Evolutionary conservation across 257 asterid species (phyloP), one percentile per base, ranked within the genome.

Genomic region (Echites panduratus): DNA sequence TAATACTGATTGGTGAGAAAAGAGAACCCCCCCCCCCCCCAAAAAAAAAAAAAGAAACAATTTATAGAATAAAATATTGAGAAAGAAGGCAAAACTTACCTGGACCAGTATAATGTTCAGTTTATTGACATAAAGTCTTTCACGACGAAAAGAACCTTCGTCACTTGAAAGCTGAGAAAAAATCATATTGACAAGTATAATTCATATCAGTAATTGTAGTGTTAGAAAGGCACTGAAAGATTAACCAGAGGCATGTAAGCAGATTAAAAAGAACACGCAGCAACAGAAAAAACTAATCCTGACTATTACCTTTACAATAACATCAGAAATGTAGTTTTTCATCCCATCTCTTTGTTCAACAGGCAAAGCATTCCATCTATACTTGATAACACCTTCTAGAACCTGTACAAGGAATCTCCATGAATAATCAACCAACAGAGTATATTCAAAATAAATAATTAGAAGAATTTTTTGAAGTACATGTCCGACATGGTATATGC

Each of bases 291-390:
- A 22, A 24, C 22, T 17, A 53, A 17, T 29, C 56, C 7, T 50
- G 50, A 68, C 40, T 52, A 49, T 71, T 84, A 95, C 99, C 96
- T 90, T 92, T 19, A 95, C 99, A 71, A 95, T 95, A 73, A 95
- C 97, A 59, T 95, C 98, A 83, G 99, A 95, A 70, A 95, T 95
- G 85, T 92, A 95, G 77, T 95, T 95, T 73, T 95, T 95, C 99
- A 95, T 92, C 83, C 99, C 99, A 85, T 90, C 98, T 72, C 99
- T 85, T 82, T 95, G 98, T 77, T 90, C 98, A 68, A 82, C 92
- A 4, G 98, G 99, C 81, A 95, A 84, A 10, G 98, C 99, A 78
- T 95, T 95, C 99, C 99, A 95, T 82, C 97, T 87, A 65, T 95
- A 95, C 86, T 95, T 95, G 40, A 95, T 90, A 79, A 92, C 98